These are phyloP conservation scores for Pyracantha coccinea DNA, from an alignment of 331 rosid species.

Conservation along the genomic window DNA sequence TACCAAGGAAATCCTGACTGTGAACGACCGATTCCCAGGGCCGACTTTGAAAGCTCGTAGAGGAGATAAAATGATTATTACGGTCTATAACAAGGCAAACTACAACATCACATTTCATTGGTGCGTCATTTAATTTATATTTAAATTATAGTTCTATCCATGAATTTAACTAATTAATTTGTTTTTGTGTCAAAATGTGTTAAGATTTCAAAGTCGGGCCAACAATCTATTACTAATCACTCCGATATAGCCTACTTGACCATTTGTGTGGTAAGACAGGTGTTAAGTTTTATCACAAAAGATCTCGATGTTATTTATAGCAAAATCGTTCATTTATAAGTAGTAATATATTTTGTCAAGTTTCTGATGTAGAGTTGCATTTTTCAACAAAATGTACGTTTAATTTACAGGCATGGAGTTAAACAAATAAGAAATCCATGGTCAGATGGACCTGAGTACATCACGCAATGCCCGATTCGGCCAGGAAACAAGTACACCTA, in stretches of 20 bases:
- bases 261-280: no score
- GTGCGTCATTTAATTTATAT: conserved; percentile 11
- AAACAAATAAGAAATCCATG: conserved; percentile 27
- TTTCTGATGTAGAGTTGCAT: no score
- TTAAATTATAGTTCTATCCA: neutral
- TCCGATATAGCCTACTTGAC: no score
- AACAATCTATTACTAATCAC: no score
- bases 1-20: conserved; percentile 36
- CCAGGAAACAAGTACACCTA: conserved; percentile 22
- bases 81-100: conserved; percentile 41
- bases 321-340: no score
- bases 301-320: no score
- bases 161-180: no score
- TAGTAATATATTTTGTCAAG: no score
- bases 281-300: no score
- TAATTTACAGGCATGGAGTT: conserved; percentile 47
- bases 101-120: conserved; percentile 50
- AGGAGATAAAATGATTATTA: conserved; percentile 44
- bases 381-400: neutral
- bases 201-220: no score
- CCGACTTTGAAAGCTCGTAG: conserved; percentile 42
- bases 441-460: conserved; percentile 57
- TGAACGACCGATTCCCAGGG: conserved; percentile 46
- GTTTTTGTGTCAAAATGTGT: no score
- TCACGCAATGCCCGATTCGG: conserved; percentile 46